A percentile compares a stretch with the other conserved stretches of the same genome.
phyloP scores from a whole-genome alignment of 2,329 filamentous ascomycete genomes.

The Aspergillus ibericus region DNA sequence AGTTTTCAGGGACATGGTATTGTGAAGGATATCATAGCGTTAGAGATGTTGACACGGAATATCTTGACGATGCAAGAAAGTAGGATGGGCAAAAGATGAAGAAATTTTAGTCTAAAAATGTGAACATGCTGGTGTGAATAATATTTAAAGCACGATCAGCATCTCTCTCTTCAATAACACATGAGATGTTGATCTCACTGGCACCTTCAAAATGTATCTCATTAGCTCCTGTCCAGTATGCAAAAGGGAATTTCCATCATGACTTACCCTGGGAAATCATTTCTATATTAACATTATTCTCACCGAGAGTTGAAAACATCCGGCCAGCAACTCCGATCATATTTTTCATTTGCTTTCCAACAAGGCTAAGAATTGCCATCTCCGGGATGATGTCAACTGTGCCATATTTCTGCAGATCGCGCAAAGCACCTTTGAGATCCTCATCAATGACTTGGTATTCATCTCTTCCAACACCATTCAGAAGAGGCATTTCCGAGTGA shows the following conservation, averaged over 20 bases:
- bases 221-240: conserved; percentile 15
- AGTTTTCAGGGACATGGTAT: neutral
- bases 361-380: conserved; percentile 94
- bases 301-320: conserved; percentile 93
- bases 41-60: conserved; percentile 13
- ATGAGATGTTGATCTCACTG: conserved; percentile 98
- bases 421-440: conserved; percentile 64
- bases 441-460: conserved; percentile 59
- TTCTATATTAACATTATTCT: conserved; percentile 94
- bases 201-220: conserved; percentile 61
- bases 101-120: conserved; percentile 71
- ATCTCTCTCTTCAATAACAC: conserved; percentile 89
- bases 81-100: neutral
- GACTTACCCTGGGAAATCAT: conserved; percentile 95
- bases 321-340: conserved; percentile 90
- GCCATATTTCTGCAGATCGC: conserved; percentile 76
- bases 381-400: conserved; percentile 85
- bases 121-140: conserved; percentile 94
- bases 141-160: conserved; percentile 94
- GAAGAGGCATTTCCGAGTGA: conserved; percentile 68
- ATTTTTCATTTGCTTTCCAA: conserved; percentile 95
- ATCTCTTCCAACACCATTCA: conserved; percentile 49
- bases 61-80: conserved; percentile 3
- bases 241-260: conserved; percentile 1
- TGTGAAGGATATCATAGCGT: conserved; percentile 18